phyloP scores from a whole-genome alignment of 257 asterid species.

The Nicotiana noctiflora region DNA sequence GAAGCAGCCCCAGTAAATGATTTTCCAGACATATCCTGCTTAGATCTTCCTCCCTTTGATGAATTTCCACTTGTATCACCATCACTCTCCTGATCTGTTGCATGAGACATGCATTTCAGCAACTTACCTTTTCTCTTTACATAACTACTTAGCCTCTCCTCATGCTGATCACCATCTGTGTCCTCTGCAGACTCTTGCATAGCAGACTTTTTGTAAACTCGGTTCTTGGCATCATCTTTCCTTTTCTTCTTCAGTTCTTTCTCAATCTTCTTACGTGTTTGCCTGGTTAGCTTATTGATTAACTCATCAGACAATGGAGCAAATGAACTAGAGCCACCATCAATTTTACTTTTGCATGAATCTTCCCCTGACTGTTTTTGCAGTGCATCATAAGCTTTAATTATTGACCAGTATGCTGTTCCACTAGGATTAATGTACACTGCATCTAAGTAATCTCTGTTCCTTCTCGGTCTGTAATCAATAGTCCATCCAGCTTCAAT shows the following conservation, averaged over 20 bases:
- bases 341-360: constrained; percentile 26
- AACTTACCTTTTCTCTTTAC: constrained; percentile 5
- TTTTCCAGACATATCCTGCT: background rate
- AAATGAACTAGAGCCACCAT: constrained; percentile 46
- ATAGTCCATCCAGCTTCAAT: constrained; percentile 78
- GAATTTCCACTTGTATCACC: constrained; percentile 1
- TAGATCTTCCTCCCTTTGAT: background rate
- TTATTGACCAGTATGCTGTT: constrained; percentile 96
- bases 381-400: constrained; percentile 91
- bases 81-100: background rate
- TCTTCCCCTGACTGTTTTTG: constrained; percentile 62
- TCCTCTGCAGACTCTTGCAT: constrained; percentile 17
- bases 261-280: constrained; percentile 76
- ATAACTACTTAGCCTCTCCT: constrained; percentile 8
- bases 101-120: background rate
- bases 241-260: constrained; percentile 76
- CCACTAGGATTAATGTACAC: constrained; percentile 83
- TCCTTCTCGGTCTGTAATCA: constrained; percentile 89
- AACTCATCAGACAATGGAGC: constrained; percentile 71
- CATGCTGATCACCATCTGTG: constrained; percentile 12
- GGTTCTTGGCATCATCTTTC: constrained; percentile 33
- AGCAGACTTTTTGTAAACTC: constrained; percentile 31
- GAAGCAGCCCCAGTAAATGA: background rate
- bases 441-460: constrained; percentile 89
- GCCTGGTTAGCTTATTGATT: constrained; percentile 74